Evolutionary conservation across 2,329 filamentous ascomycete genomes (phyloP).

Genomic region (Hymenoscyphus linearis): DNA sequence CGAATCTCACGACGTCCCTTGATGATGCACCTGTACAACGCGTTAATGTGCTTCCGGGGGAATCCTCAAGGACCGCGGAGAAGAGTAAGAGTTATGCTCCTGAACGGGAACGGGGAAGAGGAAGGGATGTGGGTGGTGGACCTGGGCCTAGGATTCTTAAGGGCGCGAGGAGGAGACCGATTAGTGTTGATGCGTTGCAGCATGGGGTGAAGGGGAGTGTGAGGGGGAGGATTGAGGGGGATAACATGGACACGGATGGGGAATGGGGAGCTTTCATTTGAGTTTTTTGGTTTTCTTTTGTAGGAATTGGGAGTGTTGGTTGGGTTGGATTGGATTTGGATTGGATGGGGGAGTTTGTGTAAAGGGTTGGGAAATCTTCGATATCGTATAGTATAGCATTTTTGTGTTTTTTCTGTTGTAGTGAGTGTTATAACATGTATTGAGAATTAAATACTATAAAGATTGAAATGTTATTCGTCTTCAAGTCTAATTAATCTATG

Average conservation of each 20-base stretch:
- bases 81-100: background rate
- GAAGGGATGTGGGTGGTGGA: background rate
- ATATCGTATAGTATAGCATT: background rate
- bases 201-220: conserved; percentile 14
- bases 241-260: conserved; percentile 1
- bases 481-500: no score
- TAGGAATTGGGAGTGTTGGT: no score
- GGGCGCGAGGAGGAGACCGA: conserved; percentile 19
- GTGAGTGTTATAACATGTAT: background rate
- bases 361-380: background rate
- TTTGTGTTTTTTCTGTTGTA: background rate
- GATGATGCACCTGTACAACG: background rate
- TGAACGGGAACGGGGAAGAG: background rate
- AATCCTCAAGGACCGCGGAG: background rate
- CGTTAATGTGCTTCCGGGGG: background rate
- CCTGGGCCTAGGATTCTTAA: conserved; percentile 16
- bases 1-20: background rate
- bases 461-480: background rate
- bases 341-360: background rate
- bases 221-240: conserved; percentile 8
- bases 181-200: conserved; percentile 22
- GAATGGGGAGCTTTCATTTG: conserved; percentile 26
- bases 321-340: no score
- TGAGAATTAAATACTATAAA: background rate
- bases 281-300: background rate